phyloP scores from a whole-genome alignment of 2,329 filamentous ascomycete species.

The Fusarium pilosicola region DNA sequence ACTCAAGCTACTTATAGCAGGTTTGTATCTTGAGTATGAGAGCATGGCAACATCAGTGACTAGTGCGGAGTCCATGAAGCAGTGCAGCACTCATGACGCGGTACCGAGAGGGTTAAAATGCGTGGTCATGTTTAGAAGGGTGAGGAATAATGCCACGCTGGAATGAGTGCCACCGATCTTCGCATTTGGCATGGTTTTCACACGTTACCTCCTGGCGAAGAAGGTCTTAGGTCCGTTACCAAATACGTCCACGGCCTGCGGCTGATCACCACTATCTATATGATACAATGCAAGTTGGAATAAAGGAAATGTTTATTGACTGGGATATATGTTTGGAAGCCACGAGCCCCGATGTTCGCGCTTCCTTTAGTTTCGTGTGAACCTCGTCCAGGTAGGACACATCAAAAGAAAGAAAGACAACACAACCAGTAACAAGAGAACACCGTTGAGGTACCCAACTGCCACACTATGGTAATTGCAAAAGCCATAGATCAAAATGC shows the following conservation, averaged over 20 bases:
- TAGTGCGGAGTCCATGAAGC: not conserved
- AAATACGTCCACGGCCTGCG: not conserved
- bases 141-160: fast-evolving
- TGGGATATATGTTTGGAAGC: too few species aligned
- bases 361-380: not conserved
- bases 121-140: not conserved
- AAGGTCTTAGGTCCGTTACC: not conserved
- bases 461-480: not conserved
- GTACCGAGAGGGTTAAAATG: not conserved
- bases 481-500: not conserved
- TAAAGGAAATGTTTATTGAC: too few species aligned
- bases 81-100: not conserved
- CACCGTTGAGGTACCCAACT: not conserved
- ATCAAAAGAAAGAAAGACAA: not conserved
- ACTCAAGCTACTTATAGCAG: not conserved
- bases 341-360: fast-evolving
- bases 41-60: not conserved
- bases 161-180: too few species aligned
- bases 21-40: not conserved
- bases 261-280: too few species aligned
- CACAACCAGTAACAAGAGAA: not conserved
- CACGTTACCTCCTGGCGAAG: not conserved
- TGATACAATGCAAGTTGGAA: fast-evolving
- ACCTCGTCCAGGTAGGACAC: not conserved
- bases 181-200: not conserved